Evolutionary conservation across 106 monocot genomes (phyloP).

Genomic region (Hemerocallis citrina): DNA sequence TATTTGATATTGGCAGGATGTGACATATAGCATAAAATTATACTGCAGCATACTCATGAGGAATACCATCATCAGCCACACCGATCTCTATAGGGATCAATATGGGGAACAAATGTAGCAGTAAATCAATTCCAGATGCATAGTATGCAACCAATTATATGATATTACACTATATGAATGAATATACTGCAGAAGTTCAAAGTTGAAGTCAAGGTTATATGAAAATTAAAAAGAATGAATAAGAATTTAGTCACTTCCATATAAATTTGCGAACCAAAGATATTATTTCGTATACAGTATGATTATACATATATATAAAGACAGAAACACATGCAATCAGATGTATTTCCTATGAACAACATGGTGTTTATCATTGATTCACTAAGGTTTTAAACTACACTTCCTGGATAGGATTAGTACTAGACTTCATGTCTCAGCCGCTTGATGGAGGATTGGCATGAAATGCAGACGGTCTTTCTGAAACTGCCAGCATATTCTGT

Average conservation of each 20-base stretch:
- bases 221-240: background rate
- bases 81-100: too few relatives aligned
- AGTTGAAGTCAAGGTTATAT: too few relatives aligned
- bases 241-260: conserved; percentile 7
- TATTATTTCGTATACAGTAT: background rate
- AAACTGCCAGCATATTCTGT: conserved; percentile 29
- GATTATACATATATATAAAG: background rate
- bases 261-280: background rate
- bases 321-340: background rate
- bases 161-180: too few relatives aligned
- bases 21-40: too few relatives aligned
- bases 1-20: too few relatives aligned
- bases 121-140: too few relatives aligned
- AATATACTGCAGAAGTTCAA: too few relatives aligned
- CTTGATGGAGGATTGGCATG: conserved; percentile 57
- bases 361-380: conserved; percentile 5
- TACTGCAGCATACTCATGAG: too few relatives aligned
- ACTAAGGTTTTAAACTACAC: conserved; percentile 3
- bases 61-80: too few relatives aligned
- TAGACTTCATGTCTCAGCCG: conserved; percentile 32
- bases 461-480: conserved; percentile 74
- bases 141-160: too few relatives aligned
- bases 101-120: too few relatives aligned
- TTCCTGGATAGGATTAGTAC: conserved; percentile 26
- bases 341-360: background rate